Percentiles rank a stretch among this genome's conserved stretches.
Conservation (phyloP, 306 rosid genomes). For the Morella rubra region DNA sequence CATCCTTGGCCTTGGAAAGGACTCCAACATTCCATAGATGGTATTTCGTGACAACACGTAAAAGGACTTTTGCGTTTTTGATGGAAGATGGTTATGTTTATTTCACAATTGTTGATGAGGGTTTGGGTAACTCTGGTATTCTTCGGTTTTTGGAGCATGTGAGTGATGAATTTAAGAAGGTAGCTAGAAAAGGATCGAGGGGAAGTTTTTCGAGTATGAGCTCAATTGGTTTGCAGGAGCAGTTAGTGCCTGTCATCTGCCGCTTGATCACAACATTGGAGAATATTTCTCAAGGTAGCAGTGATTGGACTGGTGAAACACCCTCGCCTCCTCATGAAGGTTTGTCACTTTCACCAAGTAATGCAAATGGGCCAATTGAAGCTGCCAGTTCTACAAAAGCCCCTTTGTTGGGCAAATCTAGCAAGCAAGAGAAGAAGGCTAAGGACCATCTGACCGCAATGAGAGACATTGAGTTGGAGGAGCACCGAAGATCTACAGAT, state of each 20-base stretch:
- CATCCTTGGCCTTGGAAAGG: constrained; percentile 64
- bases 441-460: constrained; percentile 70
- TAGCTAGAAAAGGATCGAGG: constrained; percentile 60
- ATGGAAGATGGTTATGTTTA: constrained; percentile 73
- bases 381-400: constrained; percentile 71
- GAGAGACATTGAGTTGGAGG: constrained; percentile 79
- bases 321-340: constrained; percentile 35
- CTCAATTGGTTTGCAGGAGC: constrained; percentile 56
- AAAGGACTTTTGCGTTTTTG: constrained; percentile 66
- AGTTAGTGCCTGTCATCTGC: constrained; percentile 63
- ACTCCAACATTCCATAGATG: constrained; percentile 71
- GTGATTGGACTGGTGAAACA: constrained; percentile 55
- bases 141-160: constrained; percentile 73
- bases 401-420: constrained; percentile 73
- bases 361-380: constrained; percentile 65
- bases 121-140: constrained; percentile 53
- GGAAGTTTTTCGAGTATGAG: constrained; percentile 58
- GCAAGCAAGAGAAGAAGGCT: constrained; percentile 75
- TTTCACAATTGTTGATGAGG: constrained; percentile 64
- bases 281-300: constrained; percentile 54
- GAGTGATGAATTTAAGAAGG: constrained; percentile 70
- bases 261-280: constrained; percentile 66
- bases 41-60: constrained; percentile 74
- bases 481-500: constrained; percentile 65
- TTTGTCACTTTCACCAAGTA: constrained; percentile 63